Evolutionary conservation across 148 eudicot species (phyloP).

Genomic region (Fagopyrum tataricum): DNA sequence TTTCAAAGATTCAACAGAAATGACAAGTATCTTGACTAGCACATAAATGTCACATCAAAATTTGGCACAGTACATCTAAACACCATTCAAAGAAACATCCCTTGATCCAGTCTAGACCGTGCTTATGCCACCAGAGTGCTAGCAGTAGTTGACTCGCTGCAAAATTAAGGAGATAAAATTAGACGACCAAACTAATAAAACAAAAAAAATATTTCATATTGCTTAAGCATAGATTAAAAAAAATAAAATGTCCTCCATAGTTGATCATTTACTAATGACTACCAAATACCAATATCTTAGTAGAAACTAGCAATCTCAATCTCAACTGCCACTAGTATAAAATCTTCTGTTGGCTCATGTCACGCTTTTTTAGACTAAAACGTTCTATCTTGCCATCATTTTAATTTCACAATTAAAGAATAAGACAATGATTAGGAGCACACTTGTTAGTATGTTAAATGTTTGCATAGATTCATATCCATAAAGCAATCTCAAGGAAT

Average conservation of each 20-base stretch:
- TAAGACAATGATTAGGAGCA: not conserved
- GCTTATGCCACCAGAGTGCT: constrained; percentile 14
- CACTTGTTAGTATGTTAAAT: not conserved
- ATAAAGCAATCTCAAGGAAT: not conserved
- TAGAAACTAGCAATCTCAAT: not conserved
- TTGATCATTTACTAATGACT: not conserved
- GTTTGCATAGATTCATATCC: not conserved
- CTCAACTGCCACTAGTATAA: not conserved
- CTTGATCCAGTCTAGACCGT: not conserved
- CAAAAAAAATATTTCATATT: not conserved
- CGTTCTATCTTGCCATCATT: too few relatives aligned
- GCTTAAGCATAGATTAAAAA: not conserved
- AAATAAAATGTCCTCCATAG: not conserved
- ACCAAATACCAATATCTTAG: not conserved
- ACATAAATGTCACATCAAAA: not conserved
- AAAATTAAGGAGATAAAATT: not conserved
- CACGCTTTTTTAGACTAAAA: not conserved
- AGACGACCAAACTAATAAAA: not conserved
- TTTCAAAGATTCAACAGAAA: not conserved
- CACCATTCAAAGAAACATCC: not conserved
- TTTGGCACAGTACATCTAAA: not conserved
- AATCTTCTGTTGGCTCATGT: too few relatives aligned
- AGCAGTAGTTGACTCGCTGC: constrained; percentile 14
- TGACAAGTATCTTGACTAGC: not conserved
- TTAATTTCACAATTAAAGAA: not conserved